Evolutionary conservation across 805 yeast species (phyloP), one percentile per base, ranked within the genome.

Genomic region (Sugiyamaella qingdaonensis): DNA sequence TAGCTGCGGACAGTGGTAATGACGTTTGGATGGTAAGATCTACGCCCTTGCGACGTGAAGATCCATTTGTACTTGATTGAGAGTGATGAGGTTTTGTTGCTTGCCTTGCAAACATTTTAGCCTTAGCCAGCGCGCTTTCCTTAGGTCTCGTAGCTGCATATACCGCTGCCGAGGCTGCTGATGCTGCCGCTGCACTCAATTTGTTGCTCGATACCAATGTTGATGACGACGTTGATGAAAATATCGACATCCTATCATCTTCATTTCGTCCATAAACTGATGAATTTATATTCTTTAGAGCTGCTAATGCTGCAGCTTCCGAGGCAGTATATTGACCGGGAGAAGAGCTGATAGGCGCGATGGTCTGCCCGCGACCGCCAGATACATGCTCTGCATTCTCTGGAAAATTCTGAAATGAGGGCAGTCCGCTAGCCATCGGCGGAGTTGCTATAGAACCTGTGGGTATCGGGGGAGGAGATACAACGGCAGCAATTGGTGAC

Each of bases 71-170:
- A 55, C 35, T 51, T 33, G 46, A 45, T 46, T 49, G 46, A 32
- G 36, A 27, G 46, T 58, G 58, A 24, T 24, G 29, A 29, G 60
- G 56, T 35, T 59, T 70, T 2, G 64, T 52, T 24, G 65, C 65
- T 11, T 66, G 65, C 42, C 67, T 63, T 13, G 69, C 64, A 55
- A 69, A 69, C 64, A 67, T 57, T 54, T 68, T 68, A 19, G 68
- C 59, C 56, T 68, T 68, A 29, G 68, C 46, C 33, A 58, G 49
- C 7, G 61, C 60, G 16, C 58, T 56, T 54, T 57, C 64, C 45
- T 58, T 62, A 2, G 62, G 59, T 16, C 19, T 39, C 14, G 55
- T 53, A 37, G 61, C 45, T 13, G 68, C 62, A 11, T 65, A 56
- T 2, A 66, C 68, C 19, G 43, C 43, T 13, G 68, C 68, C 1